phyloP scores from a whole-genome alignment of 352 stramenopile species.

The Globisporangium takayamanum region DNA sequence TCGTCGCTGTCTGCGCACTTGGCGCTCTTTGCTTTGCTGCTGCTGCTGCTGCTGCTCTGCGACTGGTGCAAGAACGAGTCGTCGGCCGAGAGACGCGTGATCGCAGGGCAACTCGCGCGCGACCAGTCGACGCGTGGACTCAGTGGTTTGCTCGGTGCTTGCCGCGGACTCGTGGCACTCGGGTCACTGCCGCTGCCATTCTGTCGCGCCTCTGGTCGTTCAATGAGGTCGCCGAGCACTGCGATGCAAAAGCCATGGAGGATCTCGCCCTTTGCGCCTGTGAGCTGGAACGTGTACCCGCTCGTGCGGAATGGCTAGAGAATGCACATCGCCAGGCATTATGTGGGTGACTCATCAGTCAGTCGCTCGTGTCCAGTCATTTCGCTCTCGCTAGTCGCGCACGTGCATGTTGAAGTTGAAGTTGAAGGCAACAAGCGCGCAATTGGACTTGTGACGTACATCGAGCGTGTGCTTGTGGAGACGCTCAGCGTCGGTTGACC shows the following conservation, averaged over 20 bases:
- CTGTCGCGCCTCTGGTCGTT: conserved; percentile 3
- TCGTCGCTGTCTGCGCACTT: conserved; percentile 2
- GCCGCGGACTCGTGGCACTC: not conserved
- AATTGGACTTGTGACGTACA: conserved; percentile 12
- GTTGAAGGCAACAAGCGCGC: not conserved
- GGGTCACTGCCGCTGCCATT: not conserved
- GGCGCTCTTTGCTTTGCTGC: not conserved
- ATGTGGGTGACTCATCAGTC: not conserved
- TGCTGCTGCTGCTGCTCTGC: not conserved
- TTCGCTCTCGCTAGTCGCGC: not conserved
- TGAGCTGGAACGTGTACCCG: conserved; percentile 80
- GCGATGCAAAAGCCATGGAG: conserved; percentile 76
- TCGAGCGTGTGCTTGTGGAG: conserved; percentile 63
- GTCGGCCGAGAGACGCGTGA: conserved; percentile 4
- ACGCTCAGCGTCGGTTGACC: conserved; percentile 55
- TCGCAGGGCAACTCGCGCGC: conserved; percentile 25
- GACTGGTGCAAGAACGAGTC: conserved; percentile 12
- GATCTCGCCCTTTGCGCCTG: conserved; percentile 75
- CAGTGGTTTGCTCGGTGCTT: conserved; percentile 8
- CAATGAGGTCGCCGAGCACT: conserved; percentile 45
- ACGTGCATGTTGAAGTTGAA: not conserved
- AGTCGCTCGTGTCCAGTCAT: not conserved
- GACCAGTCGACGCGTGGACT: conserved; percentile 23
- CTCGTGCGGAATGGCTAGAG: conserved; percentile 46
- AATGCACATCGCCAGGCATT: not conserved